Evolutionary conservation across 495 filamentous ascomycete species (phyloP).

Genomic region (Aspergillus heteromorphus): DNA sequence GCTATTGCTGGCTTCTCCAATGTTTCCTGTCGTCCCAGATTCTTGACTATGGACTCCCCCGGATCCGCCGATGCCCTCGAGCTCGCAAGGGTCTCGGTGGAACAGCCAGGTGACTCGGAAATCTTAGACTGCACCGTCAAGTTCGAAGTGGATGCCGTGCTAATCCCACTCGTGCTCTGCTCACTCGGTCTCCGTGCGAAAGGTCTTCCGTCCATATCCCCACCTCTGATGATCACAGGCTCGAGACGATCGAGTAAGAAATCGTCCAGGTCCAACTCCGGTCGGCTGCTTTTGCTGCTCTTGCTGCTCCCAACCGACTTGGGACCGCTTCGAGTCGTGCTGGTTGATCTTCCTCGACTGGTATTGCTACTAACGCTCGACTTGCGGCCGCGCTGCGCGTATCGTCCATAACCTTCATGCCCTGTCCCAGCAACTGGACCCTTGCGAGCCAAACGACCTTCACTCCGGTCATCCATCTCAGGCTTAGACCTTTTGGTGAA

Average conservation of each 20-base stretch:
- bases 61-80: conserved; percentile 15
- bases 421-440: conserved; percentile 90
- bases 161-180: conserved; percentile 52
- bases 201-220: conserved; percentile 47
- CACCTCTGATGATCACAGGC: conserved; percentile 82
- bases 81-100: conserved; percentile 31
- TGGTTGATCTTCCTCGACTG: conserved; percentile 49
- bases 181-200: conserved; percentile 58
- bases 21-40: not conserved
- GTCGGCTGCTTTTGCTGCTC: conserved; percentile 46
- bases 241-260: conserved; percentile 73
- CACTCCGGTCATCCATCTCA: conserved; percentile 49
- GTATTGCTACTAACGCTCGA: conserved; percentile 44
- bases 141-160: conserved; percentile 41
- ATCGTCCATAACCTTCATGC: conserved; percentile 91
- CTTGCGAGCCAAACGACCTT: conserved; percentile 58
- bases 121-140: conserved; percentile 14
- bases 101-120: conserved; percentile 23
- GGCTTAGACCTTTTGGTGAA: conserved; percentile 71
- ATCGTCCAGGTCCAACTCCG: conserved; percentile 55
- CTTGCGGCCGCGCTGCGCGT: conserved; percentile 46
- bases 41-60: conserved; percentile 6
- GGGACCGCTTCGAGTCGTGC: conserved; percentile 44
- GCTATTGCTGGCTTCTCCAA: not conserved
- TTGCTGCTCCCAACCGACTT: conserved; percentile 49